Percentiles rank a stretch among this genome's conserved stretches.
These are phyloP conservation scores for Carex cristatella DNA, from an alignment of 176 grass and related monocot species.

Conservation along the genomic window DNA sequence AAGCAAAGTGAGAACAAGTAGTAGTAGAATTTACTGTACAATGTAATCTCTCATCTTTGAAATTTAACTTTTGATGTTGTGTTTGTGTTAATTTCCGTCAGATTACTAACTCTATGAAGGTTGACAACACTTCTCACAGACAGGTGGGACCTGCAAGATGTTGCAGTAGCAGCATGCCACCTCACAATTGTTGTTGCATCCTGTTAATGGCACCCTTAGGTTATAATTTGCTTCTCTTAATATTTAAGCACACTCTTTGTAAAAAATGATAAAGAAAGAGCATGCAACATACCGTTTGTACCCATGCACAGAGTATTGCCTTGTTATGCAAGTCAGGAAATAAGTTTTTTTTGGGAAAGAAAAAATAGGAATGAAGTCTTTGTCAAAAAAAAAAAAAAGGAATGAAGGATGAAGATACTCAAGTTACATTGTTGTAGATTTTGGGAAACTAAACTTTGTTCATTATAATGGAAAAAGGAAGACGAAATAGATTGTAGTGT, in stretches of 20 bases:
- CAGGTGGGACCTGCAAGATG: conserved; percentile 7
- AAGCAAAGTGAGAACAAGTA: not conserved
- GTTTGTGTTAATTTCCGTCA: not conserved
- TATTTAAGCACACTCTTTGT: not conserved
- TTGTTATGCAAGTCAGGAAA: not conserved
- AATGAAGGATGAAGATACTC: not conserved
- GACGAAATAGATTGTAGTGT: not conserved
- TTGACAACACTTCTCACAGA: conserved; percentile 22
- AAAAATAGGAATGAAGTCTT: not conserved
- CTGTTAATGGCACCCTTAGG: not conserved
- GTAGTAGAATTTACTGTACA: not conserved
- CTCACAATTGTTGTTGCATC: conserved; percentile 25
- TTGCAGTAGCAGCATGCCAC: conserved; percentile 34
- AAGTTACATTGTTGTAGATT: not conserved
- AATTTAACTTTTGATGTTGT: not conserved
- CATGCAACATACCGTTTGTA: not conserved
- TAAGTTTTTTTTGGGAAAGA: not conserved
- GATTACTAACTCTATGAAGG: conserved; percentile 7
- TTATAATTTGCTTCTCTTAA: conserved; percentile 4
- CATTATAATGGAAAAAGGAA: not conserved
- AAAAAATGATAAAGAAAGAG: not conserved
- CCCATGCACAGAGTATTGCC: not conserved
- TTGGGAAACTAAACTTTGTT: not conserved
- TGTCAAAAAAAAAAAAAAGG: no score
- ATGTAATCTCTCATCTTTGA: not conserved